Conservation (phyloP, 2,329 filamentous ascomycete genomes). For the Pyricularia sp. region DNA sequence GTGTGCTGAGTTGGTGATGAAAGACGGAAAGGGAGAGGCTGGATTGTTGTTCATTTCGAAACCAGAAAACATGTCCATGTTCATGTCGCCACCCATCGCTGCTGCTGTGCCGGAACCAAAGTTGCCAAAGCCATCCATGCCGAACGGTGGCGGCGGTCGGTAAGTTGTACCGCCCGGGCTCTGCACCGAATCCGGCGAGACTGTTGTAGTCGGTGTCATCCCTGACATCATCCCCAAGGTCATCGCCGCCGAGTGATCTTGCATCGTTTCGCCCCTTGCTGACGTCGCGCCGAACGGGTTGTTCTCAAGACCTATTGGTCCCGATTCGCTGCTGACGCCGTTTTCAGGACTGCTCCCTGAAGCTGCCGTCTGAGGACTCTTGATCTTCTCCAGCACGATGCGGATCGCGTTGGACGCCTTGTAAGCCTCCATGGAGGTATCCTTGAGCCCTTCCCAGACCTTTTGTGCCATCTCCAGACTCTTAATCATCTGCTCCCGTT, state of each 20-base stretch:
- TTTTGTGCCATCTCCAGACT: constrained; percentile 62
- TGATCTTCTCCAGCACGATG: constrained; percentile 76
- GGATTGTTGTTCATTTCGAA: constrained; percentile 25
- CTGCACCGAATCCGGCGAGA: constrained; percentile 20
- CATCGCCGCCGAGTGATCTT: constrained; percentile 30
- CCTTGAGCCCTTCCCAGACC: constrained; percentile 73
- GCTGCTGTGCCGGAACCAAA: background rate
- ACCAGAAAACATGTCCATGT: constrained; percentile 24
- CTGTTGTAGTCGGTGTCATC: constrained; percentile 20
- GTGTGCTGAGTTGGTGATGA: constrained; percentile 30
- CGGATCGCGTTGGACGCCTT: constrained; percentile 76
- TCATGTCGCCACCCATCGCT: background rate
- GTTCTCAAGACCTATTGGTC: background rate
- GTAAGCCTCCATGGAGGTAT: constrained; percentile 79
- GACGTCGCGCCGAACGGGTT: background rate
- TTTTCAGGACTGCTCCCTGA: background rate
- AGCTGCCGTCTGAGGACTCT: constrained; percentile 25
- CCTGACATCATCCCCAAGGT: constrained; percentile 32
- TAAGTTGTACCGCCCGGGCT: constrained; percentile 31
- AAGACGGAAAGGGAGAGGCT: constrained; percentile 43
- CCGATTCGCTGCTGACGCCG: background rate
- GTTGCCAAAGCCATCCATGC: constrained; percentile 10
- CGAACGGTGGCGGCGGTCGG: constrained; percentile 28
- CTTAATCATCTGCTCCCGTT: constrained; percentile 66
- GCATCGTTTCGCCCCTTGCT: constrained; percentile 18